These are phyloP conservation scores for Toxicodendron radicans DNA, from an alignment of 345 rosid genomes.

Conservation along the genomic window DNA sequence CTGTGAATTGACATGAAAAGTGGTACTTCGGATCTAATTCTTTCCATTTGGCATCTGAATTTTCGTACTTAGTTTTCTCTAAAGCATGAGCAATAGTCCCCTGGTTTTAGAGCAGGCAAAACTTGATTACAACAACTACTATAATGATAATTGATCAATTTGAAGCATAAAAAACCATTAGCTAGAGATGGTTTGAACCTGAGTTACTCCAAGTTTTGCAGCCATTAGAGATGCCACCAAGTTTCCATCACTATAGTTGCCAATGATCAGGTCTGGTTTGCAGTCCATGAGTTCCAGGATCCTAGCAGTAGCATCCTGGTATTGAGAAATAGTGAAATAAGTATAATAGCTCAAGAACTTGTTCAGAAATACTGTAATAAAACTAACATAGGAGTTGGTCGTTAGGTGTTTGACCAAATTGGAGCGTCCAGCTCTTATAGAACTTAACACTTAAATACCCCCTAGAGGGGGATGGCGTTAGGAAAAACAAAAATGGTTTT, in stretches of 20 bases:
- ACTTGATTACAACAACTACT: not conserved
- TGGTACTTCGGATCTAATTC: conserved; percentile 82
- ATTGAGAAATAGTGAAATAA: not conserved
- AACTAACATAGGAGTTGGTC: no score
- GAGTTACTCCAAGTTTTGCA: conserved; percentile 70
- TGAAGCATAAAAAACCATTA: not conserved
- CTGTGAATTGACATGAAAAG: conserved; percentile 92
- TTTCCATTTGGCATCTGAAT: conserved; percentile 90
- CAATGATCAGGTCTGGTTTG: conserved; percentile 88
- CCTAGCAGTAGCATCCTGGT: conserved; percentile 64
- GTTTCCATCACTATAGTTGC: conserved; percentile 94
- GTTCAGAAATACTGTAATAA: no score
- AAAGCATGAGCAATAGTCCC: conserved; percentile 93
- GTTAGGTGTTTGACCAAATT: no score
- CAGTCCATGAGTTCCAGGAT: conserved; percentile 61
- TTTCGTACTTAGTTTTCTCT: conserved; percentile 92
- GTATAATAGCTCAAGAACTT: not conserved
- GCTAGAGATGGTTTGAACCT: conserved; percentile 33
- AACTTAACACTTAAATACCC: no score
- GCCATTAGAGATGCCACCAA: conserved; percentile 90
- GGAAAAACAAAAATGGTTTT: no score
- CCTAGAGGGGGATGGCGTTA: no score
- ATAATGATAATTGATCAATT: not conserved
- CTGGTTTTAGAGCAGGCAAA: conserved; percentile 25
- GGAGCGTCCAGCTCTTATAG: no score